These are phyloP conservation scores for Tuber indicum DNA, from an alignment of 495 filamentous ascomycete genomes.

Conservation along the genomic window DNA sequence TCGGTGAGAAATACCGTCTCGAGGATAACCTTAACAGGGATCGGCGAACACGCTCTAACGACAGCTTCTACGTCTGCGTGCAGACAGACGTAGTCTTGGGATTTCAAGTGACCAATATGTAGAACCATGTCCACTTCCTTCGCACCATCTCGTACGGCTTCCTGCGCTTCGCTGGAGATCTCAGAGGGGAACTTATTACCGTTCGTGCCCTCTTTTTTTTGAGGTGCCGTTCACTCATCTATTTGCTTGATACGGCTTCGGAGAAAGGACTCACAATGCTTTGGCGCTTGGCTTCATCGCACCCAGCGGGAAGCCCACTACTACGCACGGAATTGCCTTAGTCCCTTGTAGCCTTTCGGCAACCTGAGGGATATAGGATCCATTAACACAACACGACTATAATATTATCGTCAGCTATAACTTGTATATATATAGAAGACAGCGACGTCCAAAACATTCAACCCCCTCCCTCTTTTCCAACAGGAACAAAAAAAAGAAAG, in stretches of 20 bases:
- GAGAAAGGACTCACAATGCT: conserved; percentile 42
- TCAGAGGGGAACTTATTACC: not conserved
- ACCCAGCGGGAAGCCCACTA: conserved; percentile 64
- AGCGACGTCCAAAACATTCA: not conserved
- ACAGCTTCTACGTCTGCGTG: conserved; percentile 56
- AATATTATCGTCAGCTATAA: not conserved
- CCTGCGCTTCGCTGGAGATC: conserved; percentile 48
- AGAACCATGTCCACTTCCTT: conserved; percentile 64
- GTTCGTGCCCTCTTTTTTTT: not conserved
- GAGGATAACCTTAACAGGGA: conserved; percentile 58
- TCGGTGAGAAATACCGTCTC: conserved; percentile 56
- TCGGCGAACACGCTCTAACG: conserved; percentile 48
- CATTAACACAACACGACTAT: conserved; percentile 40
- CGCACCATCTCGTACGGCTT: conserved; percentile 56
- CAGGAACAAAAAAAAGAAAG: conserved; percentile 9
- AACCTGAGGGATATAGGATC: conserved; percentile 49
- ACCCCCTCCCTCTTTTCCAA: conserved; percentile 12
- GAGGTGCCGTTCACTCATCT: conserved; percentile 4
- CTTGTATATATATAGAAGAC: not conserved
- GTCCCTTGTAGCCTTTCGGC: conserved; percentile 50
- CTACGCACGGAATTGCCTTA: conserved; percentile 53
- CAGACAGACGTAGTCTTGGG: conserved; percentile 48
- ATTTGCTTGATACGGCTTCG: conserved; percentile 12
- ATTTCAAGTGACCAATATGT: conserved; percentile 53
- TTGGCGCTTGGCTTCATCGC: conserved; percentile 53